Percentiles rank a stretch among this genome's conserved stretches.
Evolutionary conservation across 1,284 basidiomycete species (phyloP).

Genomic region (Ceratobasidium sp.): DNA sequence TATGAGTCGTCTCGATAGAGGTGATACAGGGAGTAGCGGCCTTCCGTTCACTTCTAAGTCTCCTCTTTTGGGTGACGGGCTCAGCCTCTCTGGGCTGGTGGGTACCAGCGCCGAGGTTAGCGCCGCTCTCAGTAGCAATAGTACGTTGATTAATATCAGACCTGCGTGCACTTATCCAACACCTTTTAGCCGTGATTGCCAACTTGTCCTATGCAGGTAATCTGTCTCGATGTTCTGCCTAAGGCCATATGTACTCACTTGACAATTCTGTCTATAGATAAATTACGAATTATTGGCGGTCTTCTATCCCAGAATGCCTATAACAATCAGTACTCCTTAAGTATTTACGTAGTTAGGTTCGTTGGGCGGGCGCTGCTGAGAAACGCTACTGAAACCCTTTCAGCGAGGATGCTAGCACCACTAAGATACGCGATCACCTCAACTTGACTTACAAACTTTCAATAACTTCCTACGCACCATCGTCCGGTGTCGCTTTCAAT

Average conservation of each 20-base stretch:
- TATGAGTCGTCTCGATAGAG: constrained; percentile 43
- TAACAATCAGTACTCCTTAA: not conserved
- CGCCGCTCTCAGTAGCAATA: constrained; percentile 5
- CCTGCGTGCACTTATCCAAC: not conserved
- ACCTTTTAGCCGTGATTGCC: constrained; percentile 24
- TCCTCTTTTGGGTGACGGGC: constrained; percentile 32
- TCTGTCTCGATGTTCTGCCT: not conserved
- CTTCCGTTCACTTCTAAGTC: constrained; percentile 18
- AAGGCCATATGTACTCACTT: not conserved
- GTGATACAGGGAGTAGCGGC: constrained; percentile 29
- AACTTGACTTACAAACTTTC: not conserved
- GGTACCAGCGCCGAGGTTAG: not conserved
- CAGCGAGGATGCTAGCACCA: constrained; percentile 7
- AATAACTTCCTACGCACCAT: not conserved
- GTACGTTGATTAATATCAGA: not conserved
- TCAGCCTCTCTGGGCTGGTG: not conserved
- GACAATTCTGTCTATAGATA: constrained; percentile 4
- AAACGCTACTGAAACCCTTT: not conserved
- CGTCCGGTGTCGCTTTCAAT: not conserved
- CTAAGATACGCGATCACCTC: constrained; percentile 2
- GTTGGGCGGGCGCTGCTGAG: not conserved
- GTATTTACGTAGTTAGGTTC: constrained; percentile 19
- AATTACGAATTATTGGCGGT: constrained; percentile 31
- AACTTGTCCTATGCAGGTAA: constrained; percentile 20
- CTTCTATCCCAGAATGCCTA: not conserved